Conservation (phyloP, 768 basidiomycete genomes). For the Leccinum barrowsii region DNA sequence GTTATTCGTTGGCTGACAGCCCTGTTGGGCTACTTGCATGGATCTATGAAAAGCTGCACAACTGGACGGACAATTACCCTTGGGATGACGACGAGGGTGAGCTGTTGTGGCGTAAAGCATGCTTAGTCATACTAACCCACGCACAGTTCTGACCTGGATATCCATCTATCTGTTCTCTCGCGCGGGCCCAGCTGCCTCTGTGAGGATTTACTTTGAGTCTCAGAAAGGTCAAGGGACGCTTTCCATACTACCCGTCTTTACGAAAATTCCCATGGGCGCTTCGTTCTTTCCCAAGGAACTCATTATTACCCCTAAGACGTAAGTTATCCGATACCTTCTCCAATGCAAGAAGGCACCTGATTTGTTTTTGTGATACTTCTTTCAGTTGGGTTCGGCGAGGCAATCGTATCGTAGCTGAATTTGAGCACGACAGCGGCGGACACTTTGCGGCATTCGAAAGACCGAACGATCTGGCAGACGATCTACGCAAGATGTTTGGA, state of each 20-base stretch:
- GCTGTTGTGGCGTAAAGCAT: background rate
- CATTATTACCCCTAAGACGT: conserved; percentile 35
- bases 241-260: background rate
- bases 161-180: conserved; percentile 59
- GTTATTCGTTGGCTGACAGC: conserved; percentile 54
- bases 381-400: conserved; percentile 41
- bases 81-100: conserved; percentile 59
- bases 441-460: conserved; percentile 57
- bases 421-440: conserved; percentile 48
- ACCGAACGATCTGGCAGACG: conserved; percentile 45
- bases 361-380: background rate
- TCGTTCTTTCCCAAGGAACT: conserved; percentile 54
- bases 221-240: background rate
- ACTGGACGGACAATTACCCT: conserved; percentile 49
- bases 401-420: conserved; percentile 44
- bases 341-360: background rate
- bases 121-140: background rate
- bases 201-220: conserved; percentile 57
- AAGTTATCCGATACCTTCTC: conserved; percentile 9
- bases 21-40: conserved; percentile 53
- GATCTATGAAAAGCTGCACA: conserved; percentile 51
- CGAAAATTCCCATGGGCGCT: conserved; percentile 43
- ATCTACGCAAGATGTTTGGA: conserved; percentile 56
- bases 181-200: conserved; percentile 53
- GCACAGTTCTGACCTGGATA: conserved; percentile 55